Percentiles rank a stretch among this genome's conserved stretches.
Evolutionary conservation across 768 basidiomycete genomes (phyloP).

Genomic region (Kwoniella botswanensis): DNA sequence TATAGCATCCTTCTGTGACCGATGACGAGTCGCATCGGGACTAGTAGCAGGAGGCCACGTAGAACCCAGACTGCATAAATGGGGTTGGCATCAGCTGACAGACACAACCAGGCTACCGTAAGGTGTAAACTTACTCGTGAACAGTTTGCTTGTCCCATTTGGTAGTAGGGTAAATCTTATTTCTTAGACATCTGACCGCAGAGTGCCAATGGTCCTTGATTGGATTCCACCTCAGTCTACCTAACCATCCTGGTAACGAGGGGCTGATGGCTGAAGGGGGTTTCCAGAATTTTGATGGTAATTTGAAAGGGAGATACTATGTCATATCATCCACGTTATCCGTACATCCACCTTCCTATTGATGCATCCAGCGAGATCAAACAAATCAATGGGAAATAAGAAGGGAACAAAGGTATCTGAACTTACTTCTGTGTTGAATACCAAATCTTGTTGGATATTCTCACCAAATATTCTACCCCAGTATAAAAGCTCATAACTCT

Average conservation of each 20-base stretch:
- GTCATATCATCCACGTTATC: not conserved
- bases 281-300: slow-evolving; percentile 30
- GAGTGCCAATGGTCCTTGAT: slow-evolving; percentile 24
- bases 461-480: slow-evolving; percentile 42
- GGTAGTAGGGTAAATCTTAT: slow-evolving; percentile 4
- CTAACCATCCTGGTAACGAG: slow-evolving; percentile 32
- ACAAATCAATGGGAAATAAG: not conserved
- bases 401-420: not conserved
- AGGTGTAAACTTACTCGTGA: slow-evolving; percentile 11
- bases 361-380: not conserved
- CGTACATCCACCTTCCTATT: not conserved
- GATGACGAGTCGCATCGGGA: too few species aligned
- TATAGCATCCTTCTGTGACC: too few species aligned
- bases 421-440: slow-evolving; percentile 31
- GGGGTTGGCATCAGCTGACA: too few species aligned
- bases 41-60: not conserved
- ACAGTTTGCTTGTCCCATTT: slow-evolving; percentile 16
- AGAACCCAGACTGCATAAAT: not conserved
- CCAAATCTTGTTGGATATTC: slow-evolving; percentile 27
- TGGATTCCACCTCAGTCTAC: slow-evolving; percentile 39
- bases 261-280: not conserved
- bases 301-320: slow-evolving; percentile 32
- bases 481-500: slow-evolving; percentile 34
- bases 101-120: too few species aligned
- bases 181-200: slow-evolving; percentile 16